phyloP scores from a whole-genome alignment of 495 filamentous ascomycete genomes.

The Aspergillus egyptiacus region DNA sequence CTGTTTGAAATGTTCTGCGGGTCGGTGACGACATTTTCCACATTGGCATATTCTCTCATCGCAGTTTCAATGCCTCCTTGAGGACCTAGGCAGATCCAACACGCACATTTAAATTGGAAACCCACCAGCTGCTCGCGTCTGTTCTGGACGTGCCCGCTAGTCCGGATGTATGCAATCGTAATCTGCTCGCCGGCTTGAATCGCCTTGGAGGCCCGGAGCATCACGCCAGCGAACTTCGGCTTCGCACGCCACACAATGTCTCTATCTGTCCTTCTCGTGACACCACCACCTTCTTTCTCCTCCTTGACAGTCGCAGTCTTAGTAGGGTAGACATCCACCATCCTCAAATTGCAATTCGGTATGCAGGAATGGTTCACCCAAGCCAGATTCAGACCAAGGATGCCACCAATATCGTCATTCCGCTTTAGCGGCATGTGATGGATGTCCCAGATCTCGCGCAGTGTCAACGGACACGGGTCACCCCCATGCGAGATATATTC shows the following conservation, averaged over 20 bases:
- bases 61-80: neutral
- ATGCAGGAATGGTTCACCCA: slow-evolving; percentile 18
- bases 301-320: too few relatives aligned
- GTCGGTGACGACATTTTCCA: neutral
- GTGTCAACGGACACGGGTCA: neutral
- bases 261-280: neutral
- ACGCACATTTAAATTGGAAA: slow-evolving; percentile 11
- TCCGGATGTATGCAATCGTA: slow-evolving; percentile 16
- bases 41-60: neutral
- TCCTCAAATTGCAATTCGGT: slow-evolving; percentile 9
- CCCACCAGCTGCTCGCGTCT: neutral
- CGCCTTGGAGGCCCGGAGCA: slow-evolving; percentile 12
- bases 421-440: slow-evolving; percentile 1
- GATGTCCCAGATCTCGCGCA: slow-evolving; percentile 10
- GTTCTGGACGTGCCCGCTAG: neutral
- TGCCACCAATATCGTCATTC: neutral
- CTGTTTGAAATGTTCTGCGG: neutral
- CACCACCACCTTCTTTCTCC: too few relatives aligned
- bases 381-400: slow-evolving; percentile 15
- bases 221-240: neutral
- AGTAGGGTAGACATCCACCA: neutral
- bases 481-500: neutral
- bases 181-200: slow-evolving; percentile 24
- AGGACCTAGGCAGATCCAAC: slow-evolving; percentile 7
- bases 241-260: neutral